Base-by-base conservation (phyloP, 2,329 filamentous ascomycete genomes). In the Onygenales sp. region DNA sequence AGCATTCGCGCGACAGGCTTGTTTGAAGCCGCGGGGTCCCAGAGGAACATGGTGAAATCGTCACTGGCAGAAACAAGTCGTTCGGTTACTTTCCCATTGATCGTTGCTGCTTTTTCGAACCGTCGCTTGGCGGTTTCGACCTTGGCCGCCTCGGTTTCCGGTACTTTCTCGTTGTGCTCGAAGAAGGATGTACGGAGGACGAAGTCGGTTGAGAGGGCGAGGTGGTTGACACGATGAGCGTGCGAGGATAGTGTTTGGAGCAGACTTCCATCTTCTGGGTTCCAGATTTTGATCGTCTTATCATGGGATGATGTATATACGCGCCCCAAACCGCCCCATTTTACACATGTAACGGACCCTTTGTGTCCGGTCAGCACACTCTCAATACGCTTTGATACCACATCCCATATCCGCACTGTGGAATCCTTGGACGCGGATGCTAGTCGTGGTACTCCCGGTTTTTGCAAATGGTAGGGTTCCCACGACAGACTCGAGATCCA, bases 21-120 rank as follows among this genome's bases (percentile, higher is more conserved):
- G 6, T 78, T 87, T 3, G 85, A 84, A 43, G 77, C 78, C 8
- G 84, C 77, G 0, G 91, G 91, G 56, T 94, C 88, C 92, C 92
- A 98, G 6, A 98, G 79, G 67, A 90, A 95, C 80, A 98, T 92
- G 5, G 91, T 95, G 68, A 91, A 95, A 69, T 98, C 93, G 65
- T 97, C 93, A 59, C 86, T 92, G 2, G 92, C 93, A 7, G 90
- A 94, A 2, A 95, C 87, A 3, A 97, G 73, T 32, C 88, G 82
- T 73, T 98, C 93, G 1, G 87, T 83, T 21, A 95, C 77, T 63
- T 85, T 82, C 31, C 87, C 87, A 58, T 85, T 82, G 32, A 90
- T 78, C 2, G 78, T 87, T 4, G 89, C 88, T 1, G 90, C 90
- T 66, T 90, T 88, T 62, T 93, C 84, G 65, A 95, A 97, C 31